Evolutionary conservation across 2,329 filamentous ascomycete species (phyloP).

Genomic region (Fusarium chuoi): DNA sequence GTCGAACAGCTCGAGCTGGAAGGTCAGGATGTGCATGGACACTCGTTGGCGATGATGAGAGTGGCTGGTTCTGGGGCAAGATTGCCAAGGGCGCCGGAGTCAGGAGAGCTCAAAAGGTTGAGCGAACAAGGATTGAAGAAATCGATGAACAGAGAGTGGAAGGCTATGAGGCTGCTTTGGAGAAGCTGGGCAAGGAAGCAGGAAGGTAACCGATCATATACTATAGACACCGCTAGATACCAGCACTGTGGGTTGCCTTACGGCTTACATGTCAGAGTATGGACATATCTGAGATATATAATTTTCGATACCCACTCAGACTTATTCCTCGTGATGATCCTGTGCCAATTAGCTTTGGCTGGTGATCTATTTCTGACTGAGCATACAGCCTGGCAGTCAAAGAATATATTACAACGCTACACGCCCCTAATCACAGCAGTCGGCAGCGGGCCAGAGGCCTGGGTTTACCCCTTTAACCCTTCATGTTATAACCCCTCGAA

Average conservation of each 20-base stretch:
- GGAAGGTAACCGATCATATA: constrained; percentile 34
- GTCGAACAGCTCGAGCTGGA: constrained; percentile 87
- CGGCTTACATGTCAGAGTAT: background rate
- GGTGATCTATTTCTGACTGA: background rate
- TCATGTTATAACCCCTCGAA: background rate
- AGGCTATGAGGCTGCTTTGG: constrained; percentile 67
- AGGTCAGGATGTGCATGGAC: constrained; percentile 84
- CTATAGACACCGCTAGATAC: background rate
- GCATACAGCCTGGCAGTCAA: background rate
- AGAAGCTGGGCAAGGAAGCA: constrained; percentile 71
- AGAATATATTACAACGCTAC: background rate
- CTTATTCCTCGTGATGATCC: background rate
- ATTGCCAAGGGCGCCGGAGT: constrained; percentile 71
- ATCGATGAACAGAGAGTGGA: constrained; percentile 60
- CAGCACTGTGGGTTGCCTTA: background rate
- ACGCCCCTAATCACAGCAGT: background rate
- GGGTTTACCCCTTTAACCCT: background rate
- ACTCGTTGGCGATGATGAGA: constrained; percentile 82
- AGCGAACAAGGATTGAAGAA: constrained; percentile 58
- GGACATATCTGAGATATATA: background rate
- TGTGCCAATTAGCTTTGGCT: background rate
- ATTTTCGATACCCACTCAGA: background rate
- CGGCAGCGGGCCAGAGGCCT: background rate
- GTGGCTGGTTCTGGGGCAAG: constrained; percentile 90
- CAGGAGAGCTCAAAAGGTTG: constrained; percentile 57